Evolutionary conservation across 116 monocot genomes (phyloP).

Genomic region (Phalaenopsis hybrid): DNA sequence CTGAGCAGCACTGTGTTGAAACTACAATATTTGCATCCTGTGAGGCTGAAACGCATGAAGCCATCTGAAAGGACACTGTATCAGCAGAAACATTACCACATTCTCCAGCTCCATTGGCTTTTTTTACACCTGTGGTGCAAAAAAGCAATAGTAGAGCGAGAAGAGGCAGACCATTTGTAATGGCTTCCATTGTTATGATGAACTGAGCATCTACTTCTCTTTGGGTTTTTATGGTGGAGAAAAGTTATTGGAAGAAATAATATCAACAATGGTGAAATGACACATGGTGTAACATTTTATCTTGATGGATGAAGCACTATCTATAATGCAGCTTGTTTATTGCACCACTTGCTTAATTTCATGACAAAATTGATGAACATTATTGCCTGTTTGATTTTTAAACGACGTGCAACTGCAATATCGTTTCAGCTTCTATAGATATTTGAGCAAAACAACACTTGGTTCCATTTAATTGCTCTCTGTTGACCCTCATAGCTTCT

Average conservation of each 20-base stretch:
- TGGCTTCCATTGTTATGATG: background rate
- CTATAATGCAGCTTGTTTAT: no score
- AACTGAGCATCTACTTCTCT: background rate
- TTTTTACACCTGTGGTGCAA: constrained; percentile 4
- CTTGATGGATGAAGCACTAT: background rate
- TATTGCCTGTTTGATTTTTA: no score
- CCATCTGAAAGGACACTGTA: constrained; percentile 35
- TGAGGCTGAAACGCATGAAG: constrained; percentile 38
- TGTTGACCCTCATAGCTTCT: no score
- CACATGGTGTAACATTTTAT: background rate
- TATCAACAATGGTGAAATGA: background rate
- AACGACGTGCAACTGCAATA: no score
- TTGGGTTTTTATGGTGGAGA: background rate
- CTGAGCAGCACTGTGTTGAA: constrained; percentile 37
- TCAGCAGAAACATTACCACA: constrained; percentile 37
- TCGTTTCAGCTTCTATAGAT: no score
- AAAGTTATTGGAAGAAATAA: background rate
- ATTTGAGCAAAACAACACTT: no score
- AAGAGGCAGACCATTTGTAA: constrained; percentile 17
- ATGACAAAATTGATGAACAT: no score
- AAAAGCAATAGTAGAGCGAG: constrained; percentile 24
- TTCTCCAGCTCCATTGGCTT: constrained; percentile 37
- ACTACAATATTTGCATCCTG: constrained; percentile 28
- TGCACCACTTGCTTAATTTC: no score
- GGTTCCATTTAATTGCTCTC: no score